Evolutionary conservation across 2,329 filamentous ascomycete species (phyloP).

Genomic region (Cercospora sp.): DNA sequence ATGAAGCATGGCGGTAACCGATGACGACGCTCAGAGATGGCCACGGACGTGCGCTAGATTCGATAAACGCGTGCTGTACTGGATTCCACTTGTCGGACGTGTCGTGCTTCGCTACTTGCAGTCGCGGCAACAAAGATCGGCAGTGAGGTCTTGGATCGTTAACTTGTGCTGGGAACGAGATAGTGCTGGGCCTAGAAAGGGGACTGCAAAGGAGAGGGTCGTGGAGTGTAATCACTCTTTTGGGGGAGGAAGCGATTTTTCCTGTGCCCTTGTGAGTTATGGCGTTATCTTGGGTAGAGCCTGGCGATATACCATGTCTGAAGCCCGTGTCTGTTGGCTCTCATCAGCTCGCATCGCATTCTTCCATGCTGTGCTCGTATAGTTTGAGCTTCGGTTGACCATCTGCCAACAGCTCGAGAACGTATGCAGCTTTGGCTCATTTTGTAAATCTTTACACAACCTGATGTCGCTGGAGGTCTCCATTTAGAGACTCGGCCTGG

Average conservation of each 20-base stretch:
- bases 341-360: background rate
- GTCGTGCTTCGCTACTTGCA: background rate
- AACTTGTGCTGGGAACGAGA: background rate
- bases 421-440: background rate
- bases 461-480: background rate
- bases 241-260: background rate
- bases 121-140: background rate
- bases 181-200: background rate
- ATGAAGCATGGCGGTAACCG: slow-evolving; percentile 5
- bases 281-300: background rate
- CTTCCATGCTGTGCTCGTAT: background rate
- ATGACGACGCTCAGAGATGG: background rate
- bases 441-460: background rate
- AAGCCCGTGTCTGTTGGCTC: background rate
- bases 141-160: background rate
- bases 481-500: background rate
- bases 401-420: background rate
- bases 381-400: background rate
- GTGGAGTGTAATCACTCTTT: background rate
- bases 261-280: background rate
- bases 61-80: background rate
- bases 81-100: background rate
- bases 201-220: background rate
- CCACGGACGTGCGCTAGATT: background rate
- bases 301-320: background rate